phyloP scores from a whole-genome alignment of 768 basidiomycete genomes.

The Serendipita sp. region DNA sequence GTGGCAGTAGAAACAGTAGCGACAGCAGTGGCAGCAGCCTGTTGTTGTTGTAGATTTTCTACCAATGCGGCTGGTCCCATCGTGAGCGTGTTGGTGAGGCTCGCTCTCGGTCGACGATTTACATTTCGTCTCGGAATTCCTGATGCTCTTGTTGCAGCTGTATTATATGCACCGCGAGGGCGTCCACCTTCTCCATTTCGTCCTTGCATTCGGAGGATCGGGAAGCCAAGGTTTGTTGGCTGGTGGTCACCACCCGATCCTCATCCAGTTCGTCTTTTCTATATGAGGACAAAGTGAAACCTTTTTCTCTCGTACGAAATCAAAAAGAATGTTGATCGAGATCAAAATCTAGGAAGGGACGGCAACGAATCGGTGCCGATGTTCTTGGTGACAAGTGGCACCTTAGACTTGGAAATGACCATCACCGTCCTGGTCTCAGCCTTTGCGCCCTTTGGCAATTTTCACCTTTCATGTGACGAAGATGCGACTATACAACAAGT shows the following conservation, averaged over 20 bases:
- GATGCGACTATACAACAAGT: conserved; percentile 27
- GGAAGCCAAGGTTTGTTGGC: neutral
- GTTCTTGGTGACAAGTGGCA: neutral
- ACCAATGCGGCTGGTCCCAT: neutral
- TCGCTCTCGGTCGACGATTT: neutral
- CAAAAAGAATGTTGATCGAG: too few species aligned
- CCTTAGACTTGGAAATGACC: conserved; percentile 22
- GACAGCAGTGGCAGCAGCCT: neutral
- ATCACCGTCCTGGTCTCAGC: conserved; percentile 40
- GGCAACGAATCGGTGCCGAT: neutral
- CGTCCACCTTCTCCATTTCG: neutral
- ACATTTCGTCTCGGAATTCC: neutral
- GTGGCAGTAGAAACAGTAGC: neutral
- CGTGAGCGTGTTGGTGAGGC: neutral
- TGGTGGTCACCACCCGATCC: neutral
- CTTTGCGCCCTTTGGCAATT: conserved; percentile 43
- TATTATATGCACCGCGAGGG: neutral
- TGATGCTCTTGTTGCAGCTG: neutral
- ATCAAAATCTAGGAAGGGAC: neutral
- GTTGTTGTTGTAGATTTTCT: neutral
- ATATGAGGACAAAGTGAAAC: too few species aligned
- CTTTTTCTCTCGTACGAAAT: too few species aligned
- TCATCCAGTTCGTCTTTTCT: too few species aligned
- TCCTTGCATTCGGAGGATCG: neutral
- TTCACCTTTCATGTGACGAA: conserved; percentile 30